Evolutionary conservation across 176 grass and related monocot species (phyloP), one percentile per base, ranked within the genome.

Genomic region (Cymbopogon citratus): DNA sequence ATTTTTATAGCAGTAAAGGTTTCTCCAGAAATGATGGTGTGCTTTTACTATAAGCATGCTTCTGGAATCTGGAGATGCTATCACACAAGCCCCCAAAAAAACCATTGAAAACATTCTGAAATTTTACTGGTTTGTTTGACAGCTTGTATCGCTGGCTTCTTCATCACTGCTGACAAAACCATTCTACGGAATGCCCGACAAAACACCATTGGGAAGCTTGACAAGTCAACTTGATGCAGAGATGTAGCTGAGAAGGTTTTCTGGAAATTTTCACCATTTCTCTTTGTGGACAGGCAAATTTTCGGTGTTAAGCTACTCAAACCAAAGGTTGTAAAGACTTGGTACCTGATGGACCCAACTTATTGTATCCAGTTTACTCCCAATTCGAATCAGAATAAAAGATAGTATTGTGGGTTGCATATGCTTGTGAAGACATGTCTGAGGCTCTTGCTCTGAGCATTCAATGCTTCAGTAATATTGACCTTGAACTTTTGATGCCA

Each of bases 101-200:
- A 36, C 4, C 16, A 48, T 29, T 19, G 5, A 39, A 6, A 34
- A 38, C 43, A 29, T 51, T 76, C n/a, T 74, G 62, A 76, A 87
- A 64, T 38, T 57, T 74, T 59, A 14, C 13, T 2, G 43, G 9
- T 84, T 74, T 40, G 11, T 89, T 83, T 82, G 24, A 62, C 92
- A 98, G 95, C 90, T 41, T 88, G 90, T 54, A 72, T 93, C 61
- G 46, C 92, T 49, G 95, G 92, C 18, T 98, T 98, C 86, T 95
- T 95, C 89, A 98, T 98, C 57, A 88, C 88, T 25, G 95, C 92
- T 65, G 95, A 98, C 75, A 85, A 76, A 85, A 83, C 46, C 14
- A 95, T 98, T 80, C 79, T 95, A n/a, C 66, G 81, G 39, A 93
- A 63, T 23, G 92, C 95, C 65, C 91, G 92, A 71, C 84, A 88